Percentiles rank a stretch among this genome's conserved stretches.
Evolutionary conservation across 2,329 filamentous ascomycete species (phyloP).

Genomic region (Seiridium cupressi): DNA sequence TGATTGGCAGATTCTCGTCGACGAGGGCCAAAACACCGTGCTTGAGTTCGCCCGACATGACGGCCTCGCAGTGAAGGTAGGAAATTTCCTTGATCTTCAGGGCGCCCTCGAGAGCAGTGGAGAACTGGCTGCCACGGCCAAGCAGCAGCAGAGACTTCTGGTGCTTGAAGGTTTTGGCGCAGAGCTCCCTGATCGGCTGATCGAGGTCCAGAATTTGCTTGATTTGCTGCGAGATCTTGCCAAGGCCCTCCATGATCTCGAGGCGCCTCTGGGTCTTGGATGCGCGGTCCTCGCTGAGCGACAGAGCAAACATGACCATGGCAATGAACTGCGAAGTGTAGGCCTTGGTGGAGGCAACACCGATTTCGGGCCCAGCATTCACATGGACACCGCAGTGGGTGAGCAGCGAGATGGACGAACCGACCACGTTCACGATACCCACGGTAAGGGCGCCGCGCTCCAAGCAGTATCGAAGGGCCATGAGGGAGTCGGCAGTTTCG

Average conservation of each 20-base stretch:
- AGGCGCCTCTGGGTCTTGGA: constrained; percentile 89
- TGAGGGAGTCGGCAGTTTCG: constrained; percentile 95
- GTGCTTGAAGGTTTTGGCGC: constrained; percentile 88
- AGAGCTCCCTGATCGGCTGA: constrained; percentile 90
- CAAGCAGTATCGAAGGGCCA: constrained; percentile 96
- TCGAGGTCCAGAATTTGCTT: constrained; percentile 88
- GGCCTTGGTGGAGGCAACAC: constrained; percentile 98
- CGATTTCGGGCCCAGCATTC: constrained; percentile 97
- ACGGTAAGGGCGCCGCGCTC: constrained; percentile 97
- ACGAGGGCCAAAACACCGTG: constrained; percentile 96
- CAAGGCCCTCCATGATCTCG: constrained; percentile 94
- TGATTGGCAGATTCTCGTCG: constrained; percentile 97
- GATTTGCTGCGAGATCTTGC: constrained; percentile 87
- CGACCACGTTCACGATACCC: constrained; percentile 97
- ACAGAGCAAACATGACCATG: constrained; percentile 99
- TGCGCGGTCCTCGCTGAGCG: constrained; percentile 91
- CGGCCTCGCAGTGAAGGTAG: constrained; percentile 98
- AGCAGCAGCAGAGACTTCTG: constrained; percentile 95
- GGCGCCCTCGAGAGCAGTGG: constrained; percentile 93
- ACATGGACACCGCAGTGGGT: constrained; percentile 99
- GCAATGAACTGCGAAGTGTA: constrained; percentile 99
- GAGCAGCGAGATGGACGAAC: constrained; percentile 96
- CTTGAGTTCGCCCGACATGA: constrained; percentile 99
- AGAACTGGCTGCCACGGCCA: constrained; percentile 93
- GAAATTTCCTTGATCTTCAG: constrained; percentile 99